These are phyloP conservation scores for Trichosporon sp. DNA, from an alignment of 1,284 basidiomycete species.

Conservation along the genomic window DNA sequence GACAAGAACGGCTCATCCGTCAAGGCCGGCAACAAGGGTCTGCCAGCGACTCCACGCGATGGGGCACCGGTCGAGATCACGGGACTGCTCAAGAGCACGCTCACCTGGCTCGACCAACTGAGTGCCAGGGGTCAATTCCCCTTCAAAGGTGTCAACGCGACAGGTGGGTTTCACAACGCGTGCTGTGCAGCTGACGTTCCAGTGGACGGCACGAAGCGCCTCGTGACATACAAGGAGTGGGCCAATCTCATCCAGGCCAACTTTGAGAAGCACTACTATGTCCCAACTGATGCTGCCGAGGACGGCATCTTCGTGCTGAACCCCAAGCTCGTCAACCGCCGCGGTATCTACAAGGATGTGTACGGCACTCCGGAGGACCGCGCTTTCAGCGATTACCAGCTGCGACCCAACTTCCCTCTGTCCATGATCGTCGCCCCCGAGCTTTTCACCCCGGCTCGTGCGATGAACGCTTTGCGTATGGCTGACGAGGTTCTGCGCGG, in stretches of 20 bases:
- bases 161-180: conserved; percentile 62
- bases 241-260: conserved; percentile 76
- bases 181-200: conserved; percentile 15
- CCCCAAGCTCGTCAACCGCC: conserved; percentile 74
- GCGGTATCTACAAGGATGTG: conserved; percentile 98
- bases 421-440: conserved; percentile 98
- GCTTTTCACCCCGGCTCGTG: conserved; percentile 80
- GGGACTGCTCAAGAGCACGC: conserved; percentile 86
- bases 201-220: conserved; percentile 72
- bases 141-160: conserved; percentile 82
- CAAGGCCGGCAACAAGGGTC: conserved; percentile 89
- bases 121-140: conserved; percentile 73
- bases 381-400: conserved; percentile 96
- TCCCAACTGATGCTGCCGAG: conserved; percentile 75
- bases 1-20: conserved; percentile 94
- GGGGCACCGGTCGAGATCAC: conserved; percentile 96
- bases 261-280: conserved; percentile 89
- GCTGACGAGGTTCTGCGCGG: conserved; percentile 75
- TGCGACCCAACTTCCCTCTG: conserved; percentile 88
- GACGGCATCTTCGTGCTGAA: conserved; percentile 75
- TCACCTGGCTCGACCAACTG: conserved; percentile 81
- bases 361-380: conserved; percentile 81
- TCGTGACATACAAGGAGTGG: conserved; percentile 92
- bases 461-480: conserved; percentile 72
- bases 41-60: conserved; percentile 91